Evolutionary conservation across 768 basidiomycete genomes (phyloP).

Genomic region (Kwoniella shandongensis): DNA sequence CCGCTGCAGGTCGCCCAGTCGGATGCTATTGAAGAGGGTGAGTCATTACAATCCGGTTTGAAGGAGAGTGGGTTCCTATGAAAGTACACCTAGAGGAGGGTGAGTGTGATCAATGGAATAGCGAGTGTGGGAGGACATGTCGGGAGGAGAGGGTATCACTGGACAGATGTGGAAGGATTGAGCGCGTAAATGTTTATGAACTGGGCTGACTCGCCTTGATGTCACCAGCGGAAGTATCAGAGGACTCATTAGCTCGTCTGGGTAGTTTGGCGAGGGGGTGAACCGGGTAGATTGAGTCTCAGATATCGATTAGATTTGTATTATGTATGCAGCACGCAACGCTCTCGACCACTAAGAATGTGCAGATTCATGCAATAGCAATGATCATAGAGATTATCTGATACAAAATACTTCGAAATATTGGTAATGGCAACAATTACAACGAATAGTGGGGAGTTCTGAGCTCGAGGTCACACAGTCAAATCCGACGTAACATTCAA

Average conservation of each 20-base stretch:
- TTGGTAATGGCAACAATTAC: no score
- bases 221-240: conserved; percentile 50
- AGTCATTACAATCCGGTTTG: conserved; percentile 28
- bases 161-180: no score
- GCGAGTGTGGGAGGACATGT: neutral
- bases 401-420: no score
- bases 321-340: neutral
- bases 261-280: conserved; percentile 43
- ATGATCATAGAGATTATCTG: no score
- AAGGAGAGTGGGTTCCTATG: conserved; percentile 26
- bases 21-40: conserved; percentile 56
- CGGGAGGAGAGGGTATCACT: neutral
- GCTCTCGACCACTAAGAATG: no score
- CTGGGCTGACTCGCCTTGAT: conserved; percentile 1
- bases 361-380: no score
- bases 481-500: no score
- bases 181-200: no score
- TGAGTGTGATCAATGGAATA: neutral
- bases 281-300: conserved; percentile 4
- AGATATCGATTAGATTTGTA: neutral
- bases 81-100: conserved; percentile 1
- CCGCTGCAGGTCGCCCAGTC: conserved; percentile 55
- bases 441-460: no score
- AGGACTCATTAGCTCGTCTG: conserved; percentile 55
- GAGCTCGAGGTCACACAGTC: no score